These are phyloP conservation scores for Penicillium arizonense DNA, from an alignment of 495 filamentous ascomycete genomes.

Conservation along the genomic window DNA sequence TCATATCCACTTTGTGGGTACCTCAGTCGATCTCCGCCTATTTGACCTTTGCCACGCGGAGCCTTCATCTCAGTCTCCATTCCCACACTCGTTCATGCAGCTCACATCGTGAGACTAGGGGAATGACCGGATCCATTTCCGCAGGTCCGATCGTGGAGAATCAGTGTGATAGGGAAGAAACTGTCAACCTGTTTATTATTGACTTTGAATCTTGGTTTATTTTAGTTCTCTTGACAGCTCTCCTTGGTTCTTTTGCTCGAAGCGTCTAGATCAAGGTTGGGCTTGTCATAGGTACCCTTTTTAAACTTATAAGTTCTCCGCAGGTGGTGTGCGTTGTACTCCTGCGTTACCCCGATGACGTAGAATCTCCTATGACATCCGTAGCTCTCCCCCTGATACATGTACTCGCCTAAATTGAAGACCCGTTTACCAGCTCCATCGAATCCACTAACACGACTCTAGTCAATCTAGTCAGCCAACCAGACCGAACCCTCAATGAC, in stretches of 20 bases:
- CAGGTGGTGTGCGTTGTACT: too few species aligned
- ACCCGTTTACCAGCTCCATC: too few species aligned
- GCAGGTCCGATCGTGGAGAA: slow-evolving; percentile 6
- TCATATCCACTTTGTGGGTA: slow-evolving; percentile 1
- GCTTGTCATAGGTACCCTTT: too few species aligned
- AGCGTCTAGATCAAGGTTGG: too few species aligned
- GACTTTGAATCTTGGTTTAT: not conserved
- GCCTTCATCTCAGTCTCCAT: not conserved
- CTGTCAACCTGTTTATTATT: not conserved
- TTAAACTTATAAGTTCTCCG: too few species aligned
- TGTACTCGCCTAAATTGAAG: too few species aligned
- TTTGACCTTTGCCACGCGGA: slow-evolving; percentile 2
- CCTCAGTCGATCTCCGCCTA: slow-evolving; percentile 6
- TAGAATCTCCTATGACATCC: too few species aligned
- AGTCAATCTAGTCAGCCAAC: not conserved
- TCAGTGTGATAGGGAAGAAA: slow-evolving; percentile 1
- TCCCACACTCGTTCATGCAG: slow-evolving; percentile 1
- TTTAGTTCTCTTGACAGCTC: not conserved
- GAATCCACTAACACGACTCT: too few species aligned
- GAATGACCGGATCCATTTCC: slow-evolving; percentile 4
- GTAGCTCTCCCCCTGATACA: too few species aligned
- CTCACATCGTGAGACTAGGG: slow-evolving; percentile 3
- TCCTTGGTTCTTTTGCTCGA: too few species aligned
- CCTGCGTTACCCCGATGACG: too few species aligned
- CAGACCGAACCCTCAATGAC: not conserved